A percentile compares a stretch with the other conserved stretches of the same genome.
These are phyloP conservation scores for Hyphochytrium catenoides DNA, from an alignment of 352 stramenopile genomes.

Conservation along the genomic window DNA sequence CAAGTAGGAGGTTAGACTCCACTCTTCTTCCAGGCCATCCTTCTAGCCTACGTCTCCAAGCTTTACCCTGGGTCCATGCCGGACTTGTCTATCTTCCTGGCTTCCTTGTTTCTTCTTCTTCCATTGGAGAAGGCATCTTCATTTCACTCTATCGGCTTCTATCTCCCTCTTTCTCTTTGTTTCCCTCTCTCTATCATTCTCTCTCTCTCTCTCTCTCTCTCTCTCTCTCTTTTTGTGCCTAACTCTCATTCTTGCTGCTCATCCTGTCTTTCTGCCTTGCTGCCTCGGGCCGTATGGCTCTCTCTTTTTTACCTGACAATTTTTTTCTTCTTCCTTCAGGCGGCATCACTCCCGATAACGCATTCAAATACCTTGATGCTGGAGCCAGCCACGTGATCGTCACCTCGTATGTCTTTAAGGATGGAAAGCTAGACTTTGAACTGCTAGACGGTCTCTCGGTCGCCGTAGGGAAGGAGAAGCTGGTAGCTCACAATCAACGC, in stretches of 20 bases:
- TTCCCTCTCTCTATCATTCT: no score
- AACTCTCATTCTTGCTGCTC: no score
- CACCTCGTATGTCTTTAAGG: conserved; percentile 86
- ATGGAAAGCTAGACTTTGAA: conserved; percentile 67
- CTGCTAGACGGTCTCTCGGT: conserved; percentile 31
- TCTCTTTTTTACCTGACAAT: no score
- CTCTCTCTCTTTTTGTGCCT: no score
- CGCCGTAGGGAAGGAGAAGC: conserved; percentile 39
- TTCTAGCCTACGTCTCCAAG: conserved; percentile 3
- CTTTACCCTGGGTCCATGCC: neutral
- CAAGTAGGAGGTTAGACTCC: conserved; percentile 70
- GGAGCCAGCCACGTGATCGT: conserved; percentile 96
- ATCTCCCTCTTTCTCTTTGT: no score
- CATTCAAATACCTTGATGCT: conserved; percentile 70
- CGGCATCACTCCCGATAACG: conserved; percentile 77
- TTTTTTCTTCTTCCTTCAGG: no score
- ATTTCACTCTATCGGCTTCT: no score
- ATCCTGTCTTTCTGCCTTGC: no score
- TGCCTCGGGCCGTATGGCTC: no score
- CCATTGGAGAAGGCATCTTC: no score
- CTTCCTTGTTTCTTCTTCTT: no score
- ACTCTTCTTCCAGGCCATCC: neutral
- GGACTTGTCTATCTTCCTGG: neutral
- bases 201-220: no score
- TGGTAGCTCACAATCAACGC: conserved; percentile 13